Evolutionary conservation across 208 protist species (phyloP).

Genomic region (Crithidia sp.): DNA sequence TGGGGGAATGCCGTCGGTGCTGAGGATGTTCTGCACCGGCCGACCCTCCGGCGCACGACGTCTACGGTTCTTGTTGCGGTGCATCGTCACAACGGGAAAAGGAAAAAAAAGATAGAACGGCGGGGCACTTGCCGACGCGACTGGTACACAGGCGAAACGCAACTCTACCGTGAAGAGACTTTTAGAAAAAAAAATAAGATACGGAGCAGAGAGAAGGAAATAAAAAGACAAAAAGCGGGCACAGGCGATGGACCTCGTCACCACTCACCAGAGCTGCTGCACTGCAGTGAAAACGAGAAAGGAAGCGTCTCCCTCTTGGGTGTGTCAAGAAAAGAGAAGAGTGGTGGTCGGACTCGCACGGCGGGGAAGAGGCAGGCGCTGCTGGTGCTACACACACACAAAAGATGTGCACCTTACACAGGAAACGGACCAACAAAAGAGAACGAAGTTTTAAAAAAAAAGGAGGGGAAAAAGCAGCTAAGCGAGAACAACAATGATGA

Average conservation of each 20-base stretch:
- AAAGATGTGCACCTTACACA: not conserved
- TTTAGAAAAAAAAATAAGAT: not conserved
- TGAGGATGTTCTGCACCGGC: conserved; percentile 58
- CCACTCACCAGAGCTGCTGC: too few relatives aligned
- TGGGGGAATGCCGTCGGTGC: conserved; percentile 45
- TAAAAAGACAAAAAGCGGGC: too few relatives aligned
- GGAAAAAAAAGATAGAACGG: not conserved
- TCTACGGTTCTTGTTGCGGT: conserved; percentile 39
- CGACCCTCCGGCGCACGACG: conserved; percentile 23
- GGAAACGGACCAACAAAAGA: not conserved
- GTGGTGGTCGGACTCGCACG: too few relatives aligned
- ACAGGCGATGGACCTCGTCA: too few relatives aligned
- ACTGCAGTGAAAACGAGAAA: too few relatives aligned
- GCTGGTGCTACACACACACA: not conserved
- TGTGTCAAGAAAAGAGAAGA: too few relatives aligned
- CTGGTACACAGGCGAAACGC: too few relatives aligned
- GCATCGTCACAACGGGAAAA: conserved; percentile 14
- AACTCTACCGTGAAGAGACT: too few relatives aligned
- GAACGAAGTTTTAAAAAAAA: not conserved
- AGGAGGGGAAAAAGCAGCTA: too few relatives aligned
- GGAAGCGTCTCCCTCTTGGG: too few relatives aligned
- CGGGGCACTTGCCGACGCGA: not conserved
- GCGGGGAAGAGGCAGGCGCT: too few relatives aligned
- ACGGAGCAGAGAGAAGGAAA: not conserved
- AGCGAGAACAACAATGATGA: too few relatives aligned